phyloP scores from a whole-genome alignment of 768 basidiomycete genomes.

The Podaxis mareebaensis region DNA sequence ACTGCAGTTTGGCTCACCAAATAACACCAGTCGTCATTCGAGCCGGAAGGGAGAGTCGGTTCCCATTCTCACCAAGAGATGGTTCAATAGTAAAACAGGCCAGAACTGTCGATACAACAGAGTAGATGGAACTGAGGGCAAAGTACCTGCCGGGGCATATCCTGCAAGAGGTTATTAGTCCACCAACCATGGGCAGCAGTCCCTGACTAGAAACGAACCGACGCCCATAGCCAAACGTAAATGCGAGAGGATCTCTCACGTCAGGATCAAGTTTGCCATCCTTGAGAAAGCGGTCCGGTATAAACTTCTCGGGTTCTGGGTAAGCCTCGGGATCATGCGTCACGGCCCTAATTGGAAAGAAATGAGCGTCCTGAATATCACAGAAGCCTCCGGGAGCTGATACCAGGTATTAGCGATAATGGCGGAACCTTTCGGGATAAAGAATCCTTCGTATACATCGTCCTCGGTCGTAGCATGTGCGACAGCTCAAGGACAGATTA shows the following conservation, averaged over 20 bases:
- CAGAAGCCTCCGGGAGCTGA: too few species aligned
- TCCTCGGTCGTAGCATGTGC: conserved; percentile 20
- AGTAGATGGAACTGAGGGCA: conserved; percentile 15
- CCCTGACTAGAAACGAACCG: conserved; percentile 6
- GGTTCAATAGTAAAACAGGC: conserved; percentile 18
- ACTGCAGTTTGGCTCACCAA: background rate
- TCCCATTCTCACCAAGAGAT: conserved; percentile 6
- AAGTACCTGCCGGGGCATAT: conserved; percentile 22
- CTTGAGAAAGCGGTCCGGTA: conserved; percentile 31
- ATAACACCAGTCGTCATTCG: background rate
- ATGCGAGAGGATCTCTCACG: conserved; percentile 14
- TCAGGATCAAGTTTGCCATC: conserved; percentile 20
- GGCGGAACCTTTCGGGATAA: conserved; percentile 2
- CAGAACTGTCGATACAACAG: conserved; percentile 12
- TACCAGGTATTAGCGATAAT: conserved; percentile 5
- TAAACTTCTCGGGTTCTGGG: conserved; percentile 33
- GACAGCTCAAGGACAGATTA: conserved; percentile 10
- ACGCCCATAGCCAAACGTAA: conserved; percentile 29
- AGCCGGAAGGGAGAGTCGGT: too few species aligned
- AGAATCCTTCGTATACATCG: conserved; percentile 17
- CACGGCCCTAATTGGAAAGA: conserved; percentile 27
- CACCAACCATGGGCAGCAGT: background rate
- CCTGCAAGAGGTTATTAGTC: background rate
- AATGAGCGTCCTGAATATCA: background rate
- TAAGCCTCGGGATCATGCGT: conserved; percentile 32